Percentiles rank a stretch among this genome's conserved stretches.
phyloP scores from a whole-genome alignment of 208 protist species.

The Eutreptiella sp. region DNA sequence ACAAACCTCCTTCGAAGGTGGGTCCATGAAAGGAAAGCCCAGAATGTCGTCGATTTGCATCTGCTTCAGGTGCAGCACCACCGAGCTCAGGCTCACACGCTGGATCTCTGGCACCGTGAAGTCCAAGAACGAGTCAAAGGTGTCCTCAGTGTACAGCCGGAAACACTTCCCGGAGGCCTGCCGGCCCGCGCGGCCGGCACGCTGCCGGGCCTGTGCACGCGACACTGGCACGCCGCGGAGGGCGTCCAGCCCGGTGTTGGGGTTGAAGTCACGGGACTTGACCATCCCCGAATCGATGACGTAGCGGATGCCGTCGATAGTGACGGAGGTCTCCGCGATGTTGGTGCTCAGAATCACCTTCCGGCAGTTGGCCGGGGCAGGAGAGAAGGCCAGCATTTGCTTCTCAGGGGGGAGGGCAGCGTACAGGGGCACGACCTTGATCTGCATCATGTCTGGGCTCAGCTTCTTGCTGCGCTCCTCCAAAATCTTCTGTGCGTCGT shows the following conservation, averaged over 20 bases:
- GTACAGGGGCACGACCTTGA: constrained; percentile 76
- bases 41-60: constrained; percentile 58
- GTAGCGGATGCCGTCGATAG: constrained; percentile 87
- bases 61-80: constrained; percentile 76
- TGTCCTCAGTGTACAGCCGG: constrained; percentile 56
- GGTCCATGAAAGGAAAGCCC: constrained; percentile 61
- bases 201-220: constrained; percentile 74
- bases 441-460: constrained; percentile 45
- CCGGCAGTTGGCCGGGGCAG: constrained; percentile 54
- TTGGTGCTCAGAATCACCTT: constrained; percentile 92
- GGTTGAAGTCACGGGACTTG: constrained; percentile 80
- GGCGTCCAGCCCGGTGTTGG: constrained; percentile 57
- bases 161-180: constrained; percentile 69
- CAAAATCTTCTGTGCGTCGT: constrained; percentile 49
- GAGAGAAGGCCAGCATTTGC: constrained; percentile 80
- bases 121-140: constrained; percentile 76
- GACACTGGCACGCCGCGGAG: constrained; percentile 65
- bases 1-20: too few relatives aligned
- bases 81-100: constrained; percentile 67
- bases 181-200: constrained; percentile 79
- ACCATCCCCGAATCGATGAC: constrained; percentile 88
- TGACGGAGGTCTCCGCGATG: constrained; percentile 93
- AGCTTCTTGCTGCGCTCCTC: constrained; percentile 35
- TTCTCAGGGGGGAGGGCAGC: constrained; percentile 70
- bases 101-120: constrained; percentile 83